A percentile compares a stretch with the other conserved stretches of the same genome.
These are phyloP conservation scores for Trichoderma harzianum DNA, from an alignment of 2,329 filamentous ascomycete genomes.

Conservation along the genomic window DNA sequence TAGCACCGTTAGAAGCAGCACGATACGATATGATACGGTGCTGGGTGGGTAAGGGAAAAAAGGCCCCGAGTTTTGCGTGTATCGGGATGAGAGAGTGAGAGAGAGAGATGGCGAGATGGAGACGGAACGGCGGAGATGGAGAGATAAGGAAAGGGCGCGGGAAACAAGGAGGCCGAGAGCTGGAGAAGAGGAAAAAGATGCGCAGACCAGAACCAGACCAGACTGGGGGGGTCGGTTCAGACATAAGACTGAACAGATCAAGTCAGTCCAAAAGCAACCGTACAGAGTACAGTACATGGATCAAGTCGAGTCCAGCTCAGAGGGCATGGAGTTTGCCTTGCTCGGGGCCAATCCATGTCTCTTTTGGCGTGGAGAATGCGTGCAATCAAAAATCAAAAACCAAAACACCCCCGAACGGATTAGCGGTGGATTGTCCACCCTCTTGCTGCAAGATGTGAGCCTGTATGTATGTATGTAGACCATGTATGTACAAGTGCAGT, in stretches of 20 bases:
- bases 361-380: slow-evolving; percentile 6
- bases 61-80: neutral
- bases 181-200: neutral
- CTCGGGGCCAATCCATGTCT: neutral
- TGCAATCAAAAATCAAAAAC: neutral
- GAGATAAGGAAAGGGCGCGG: neutral
- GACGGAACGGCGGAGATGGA: slow-evolving; percentile 6
- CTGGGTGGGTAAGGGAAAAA: neutral
- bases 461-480: neutral
- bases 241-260: neutral
- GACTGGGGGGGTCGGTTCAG: neutral
- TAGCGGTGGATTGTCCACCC: neutral
- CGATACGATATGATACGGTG: neutral
- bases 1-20: neutral
- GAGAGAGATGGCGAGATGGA: neutral
- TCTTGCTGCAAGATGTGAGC: neutral
- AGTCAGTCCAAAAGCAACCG: neutral
- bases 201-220: neutral
- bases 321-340: neutral
- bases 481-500: no score
- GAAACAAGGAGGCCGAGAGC: neutral
- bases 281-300: neutral
- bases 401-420: neutral
- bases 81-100: neutral
- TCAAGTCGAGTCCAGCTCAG: neutral